Base-by-base conservation (phyloP, 768 basidiomycete genomes). In the Boletus huronensis region DNA sequence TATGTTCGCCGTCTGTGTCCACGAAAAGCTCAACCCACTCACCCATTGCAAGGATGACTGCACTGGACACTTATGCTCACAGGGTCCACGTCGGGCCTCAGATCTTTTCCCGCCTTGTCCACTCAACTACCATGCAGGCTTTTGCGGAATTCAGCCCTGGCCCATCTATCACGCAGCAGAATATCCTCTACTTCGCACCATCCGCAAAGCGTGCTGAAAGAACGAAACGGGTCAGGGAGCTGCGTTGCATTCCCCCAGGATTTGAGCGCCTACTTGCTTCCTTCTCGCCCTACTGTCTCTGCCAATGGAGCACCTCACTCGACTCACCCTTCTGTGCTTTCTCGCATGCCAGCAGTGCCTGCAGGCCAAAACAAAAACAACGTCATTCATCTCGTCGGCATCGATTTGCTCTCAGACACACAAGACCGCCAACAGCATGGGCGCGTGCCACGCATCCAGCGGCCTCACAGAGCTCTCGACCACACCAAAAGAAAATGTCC, bases 1-100 rank as follows among this genome's bases (percentile, higher is more conserved):
- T 79, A 62, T 38, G 77, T 70, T 38, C 26, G 57, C 36, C 41
- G 48, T 50, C 31, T 10, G 16, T 52, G 21, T 43, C 25, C 11
- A 31, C 34, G 35, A 44, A 50, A 34, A 34, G 5, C n/a, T n/a
- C 51, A 26, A 28, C 10, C 14, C 7, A 31, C 58, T 68, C 48
- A 62, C n/a, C 23, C 43, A 31, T 38, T 52, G 35, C 29, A 64
- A 88, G 87, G 79, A 88, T 90, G 88, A 85, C 79, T 85, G 82
- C 76, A 77, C 61, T 64, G 74, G 58, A 64, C 58, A 83, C 88
- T 84, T 80, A 91, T 90, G 88, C 81, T 88, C 74, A 83, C 83
- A 83, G 87, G 82, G 82, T 87, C 85, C 81, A 84, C 81, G 78
- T 79, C 79, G 81, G 84, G 83, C 81, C 79, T 82, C 77, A 75